Percentiles rank a stretch among this genome's conserved stretches.
Conservation (phyloP, 2,329 filamentous ascomycete species). For the Fusarium kyushuense region DNA sequence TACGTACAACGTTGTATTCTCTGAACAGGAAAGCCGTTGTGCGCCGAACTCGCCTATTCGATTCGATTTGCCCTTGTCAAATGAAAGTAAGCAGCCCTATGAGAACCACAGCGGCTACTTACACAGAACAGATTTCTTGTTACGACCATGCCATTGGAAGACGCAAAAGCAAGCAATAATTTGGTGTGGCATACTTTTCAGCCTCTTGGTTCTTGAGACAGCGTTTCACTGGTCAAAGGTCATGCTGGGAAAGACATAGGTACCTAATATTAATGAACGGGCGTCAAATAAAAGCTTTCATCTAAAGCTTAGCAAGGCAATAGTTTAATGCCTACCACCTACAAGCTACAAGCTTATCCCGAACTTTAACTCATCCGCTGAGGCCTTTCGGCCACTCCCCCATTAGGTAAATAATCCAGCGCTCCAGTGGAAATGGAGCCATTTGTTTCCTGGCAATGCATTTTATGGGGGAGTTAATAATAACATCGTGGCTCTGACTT, state of each 20-base stretch:
- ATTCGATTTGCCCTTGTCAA: constrained; percentile 32
- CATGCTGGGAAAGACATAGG: constrained; percentile 1
- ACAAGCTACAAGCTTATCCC: constrained; percentile 11
- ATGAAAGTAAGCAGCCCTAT: constrained; percentile 41
- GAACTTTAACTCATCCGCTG: constrained; percentile 26
- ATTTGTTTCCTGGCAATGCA: constrained; percentile 12
- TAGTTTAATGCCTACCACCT: background rate
- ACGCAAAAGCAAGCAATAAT: background rate
- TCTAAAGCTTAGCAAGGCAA: background rate
- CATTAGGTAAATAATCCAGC: constrained; percentile 28
- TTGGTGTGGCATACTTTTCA: constrained; percentile 11
- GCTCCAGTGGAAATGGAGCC: constrained; percentile 7
- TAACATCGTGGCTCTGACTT: constrained; percentile 28
- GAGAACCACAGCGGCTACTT: constrained; percentile 37
- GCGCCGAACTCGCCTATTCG: constrained; percentile 39
- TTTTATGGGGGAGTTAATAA: constrained; percentile 20
- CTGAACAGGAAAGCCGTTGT: constrained; percentile 13
- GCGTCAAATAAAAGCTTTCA: constrained; percentile 4
- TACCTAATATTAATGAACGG: constrained; percentile 10
- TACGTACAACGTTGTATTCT: constrained; percentile 21
- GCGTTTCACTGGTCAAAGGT: constrained; percentile 11
- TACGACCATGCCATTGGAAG: background rate
- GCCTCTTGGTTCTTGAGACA: background rate
- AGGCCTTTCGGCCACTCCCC: constrained; percentile 36
- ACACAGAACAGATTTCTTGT: constrained; percentile 6